These are phyloP conservation scores for Hypoxylon sp. DNA, from an alignment of 2,329 filamentous ascomycete genomes.

Conservation along the genomic window DNA sequence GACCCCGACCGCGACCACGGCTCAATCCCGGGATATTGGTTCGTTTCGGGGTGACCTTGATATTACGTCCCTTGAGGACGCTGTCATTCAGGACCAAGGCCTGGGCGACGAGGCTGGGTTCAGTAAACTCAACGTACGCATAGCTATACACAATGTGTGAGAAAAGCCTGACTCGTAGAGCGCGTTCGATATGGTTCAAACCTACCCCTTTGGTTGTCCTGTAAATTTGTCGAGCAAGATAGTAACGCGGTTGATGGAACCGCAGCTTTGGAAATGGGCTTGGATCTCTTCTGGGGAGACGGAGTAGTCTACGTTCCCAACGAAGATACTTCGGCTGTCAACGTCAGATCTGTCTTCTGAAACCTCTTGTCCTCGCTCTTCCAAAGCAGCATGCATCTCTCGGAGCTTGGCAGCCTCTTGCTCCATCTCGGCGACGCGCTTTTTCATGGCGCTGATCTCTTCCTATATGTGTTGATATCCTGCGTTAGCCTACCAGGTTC, in stretches of 20 bases:
- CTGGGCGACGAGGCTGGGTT: constrained; percentile 92
- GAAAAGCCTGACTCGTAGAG: not conserved
- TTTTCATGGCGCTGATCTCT: constrained; percentile 91
- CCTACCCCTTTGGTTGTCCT: constrained; percentile 98
- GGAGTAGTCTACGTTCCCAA: constrained; percentile 98
- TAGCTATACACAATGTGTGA: constrained; percentile 72
- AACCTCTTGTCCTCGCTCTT: constrained; percentile 86
- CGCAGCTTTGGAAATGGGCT: constrained; percentile 97
- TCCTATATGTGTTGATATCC: constrained; percentile 62
- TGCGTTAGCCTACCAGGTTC: constrained; percentile 46
- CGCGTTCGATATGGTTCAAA: constrained; percentile 9
- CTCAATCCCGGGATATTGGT: constrained; percentile 97
- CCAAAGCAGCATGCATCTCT: constrained; percentile 88
- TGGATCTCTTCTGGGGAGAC: constrained; percentile 98
- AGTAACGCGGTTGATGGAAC: constrained; percentile 97
- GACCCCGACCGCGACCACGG: constrained; percentile 76
- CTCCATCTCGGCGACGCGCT: constrained; percentile 89
- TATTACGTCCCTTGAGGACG: constrained; percentile 91
- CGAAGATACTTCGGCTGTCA: constrained; percentile 95
- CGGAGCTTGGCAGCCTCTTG: constrained; percentile 88
- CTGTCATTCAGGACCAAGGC: constrained; percentile 97
- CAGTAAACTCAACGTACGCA: constrained; percentile 98
- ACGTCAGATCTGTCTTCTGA: constrained; percentile 96
- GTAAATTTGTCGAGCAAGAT: constrained; percentile 99
- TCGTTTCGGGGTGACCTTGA: constrained; percentile 95